These are phyloP conservation scores for Mycena olivaceomarginata DNA, from an alignment of 768 basidiomycete genomes.

Conservation along the genomic window DNA sequence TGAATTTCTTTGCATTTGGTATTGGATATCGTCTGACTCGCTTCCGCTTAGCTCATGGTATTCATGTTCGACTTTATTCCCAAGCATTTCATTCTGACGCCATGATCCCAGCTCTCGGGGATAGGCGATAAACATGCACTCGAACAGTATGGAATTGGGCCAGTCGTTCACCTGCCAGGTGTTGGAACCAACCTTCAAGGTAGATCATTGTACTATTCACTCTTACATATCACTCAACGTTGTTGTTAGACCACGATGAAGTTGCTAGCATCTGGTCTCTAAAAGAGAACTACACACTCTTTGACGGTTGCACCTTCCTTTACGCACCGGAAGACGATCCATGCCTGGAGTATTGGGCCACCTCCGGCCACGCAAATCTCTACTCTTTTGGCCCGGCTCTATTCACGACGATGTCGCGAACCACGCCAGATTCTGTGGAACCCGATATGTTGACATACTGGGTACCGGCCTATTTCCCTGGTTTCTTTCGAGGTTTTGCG, in stretches of 20 bases:
- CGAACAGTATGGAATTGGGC: constrained; percentile 48
- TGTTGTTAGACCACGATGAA: constrained; percentile 57
- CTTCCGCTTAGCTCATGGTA: constrained; percentile 47
- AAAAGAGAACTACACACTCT: constrained; percentile 47
- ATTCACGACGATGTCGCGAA: constrained; percentile 44
- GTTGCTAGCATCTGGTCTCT: constrained; percentile 53
- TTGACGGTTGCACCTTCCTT: no score
- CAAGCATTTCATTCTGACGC: not conserved
- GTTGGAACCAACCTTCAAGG: constrained; percentile 62
- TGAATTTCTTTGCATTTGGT: constrained; percentile 10
- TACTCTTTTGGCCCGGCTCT: constrained; percentile 50
- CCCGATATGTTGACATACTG: constrained; percentile 53
- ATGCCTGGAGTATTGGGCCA: constrained; percentile 51
- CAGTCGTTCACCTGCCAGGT: constrained; percentile 56
- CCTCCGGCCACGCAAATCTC: constrained; percentile 45
- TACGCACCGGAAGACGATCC: constrained; percentile 41
- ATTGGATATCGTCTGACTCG: no score
- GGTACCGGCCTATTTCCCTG: constrained; percentile 47
- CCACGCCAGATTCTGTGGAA: constrained; percentile 40
- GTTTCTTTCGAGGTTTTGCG: constrained; percentile 52
- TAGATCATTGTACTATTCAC: not conserved
- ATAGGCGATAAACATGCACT: constrained; percentile 56
- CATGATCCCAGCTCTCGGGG: constrained; percentile 50
- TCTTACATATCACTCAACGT: not conserved
- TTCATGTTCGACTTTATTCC: not conserved